Percentiles rank a stretch among this genome's conserved stretches.
Evolutionary conservation across 306 rosid species (phyloP).

Genomic region (Cicer chorassanicum): DNA sequence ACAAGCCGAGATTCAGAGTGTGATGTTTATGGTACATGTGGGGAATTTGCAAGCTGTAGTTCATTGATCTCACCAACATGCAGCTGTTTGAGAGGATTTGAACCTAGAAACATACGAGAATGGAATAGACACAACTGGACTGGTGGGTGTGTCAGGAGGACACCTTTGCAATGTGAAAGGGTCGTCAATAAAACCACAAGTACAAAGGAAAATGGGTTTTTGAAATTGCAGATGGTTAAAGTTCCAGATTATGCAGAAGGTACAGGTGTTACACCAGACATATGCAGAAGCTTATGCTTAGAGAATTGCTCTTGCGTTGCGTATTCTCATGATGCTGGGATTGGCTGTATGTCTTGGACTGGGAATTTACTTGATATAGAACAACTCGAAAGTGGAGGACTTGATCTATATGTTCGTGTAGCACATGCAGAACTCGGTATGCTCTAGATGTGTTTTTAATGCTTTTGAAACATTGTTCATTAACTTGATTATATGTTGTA

Average conservation of each 20-base stretch:
- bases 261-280: neutral
- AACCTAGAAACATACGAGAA: slow-evolving; percentile 24
- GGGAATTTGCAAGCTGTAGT: slow-evolving; percentile 40
- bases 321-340: slow-evolving; percentile 13
- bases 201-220: slow-evolving; percentile 45
- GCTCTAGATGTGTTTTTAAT: neutral
- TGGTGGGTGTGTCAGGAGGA: slow-evolving; percentile 25
- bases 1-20: neutral
- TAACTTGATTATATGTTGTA: neutral
- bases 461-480: neutral
- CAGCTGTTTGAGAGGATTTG: slow-evolving; percentile 39
- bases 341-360: slow-evolving; percentile 47
- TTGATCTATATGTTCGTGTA: slow-evolving; percentile 38
- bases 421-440: slow-evolving; percentile 39
- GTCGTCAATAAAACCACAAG: neutral
- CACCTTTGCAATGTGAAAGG: slow-evolving; percentile 47
- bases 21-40: slow-evolving; percentile 41
- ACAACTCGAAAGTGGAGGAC: slow-evolving; percentile 34
- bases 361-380: slow-evolving; percentile 27
- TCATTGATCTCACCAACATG: slow-evolving; percentile 18
- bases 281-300: slow-evolving; percentile 33
- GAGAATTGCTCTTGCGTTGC: slow-evolving; percentile 46
- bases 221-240: slow-evolving; percentile 38
- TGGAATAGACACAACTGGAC: slow-evolving; percentile 34
- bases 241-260: slow-evolving; percentile 44